Evolutionary conservation across 768 basidiomycete genomes (phyloP).

Genomic region (Suillus luteus): DNA sequence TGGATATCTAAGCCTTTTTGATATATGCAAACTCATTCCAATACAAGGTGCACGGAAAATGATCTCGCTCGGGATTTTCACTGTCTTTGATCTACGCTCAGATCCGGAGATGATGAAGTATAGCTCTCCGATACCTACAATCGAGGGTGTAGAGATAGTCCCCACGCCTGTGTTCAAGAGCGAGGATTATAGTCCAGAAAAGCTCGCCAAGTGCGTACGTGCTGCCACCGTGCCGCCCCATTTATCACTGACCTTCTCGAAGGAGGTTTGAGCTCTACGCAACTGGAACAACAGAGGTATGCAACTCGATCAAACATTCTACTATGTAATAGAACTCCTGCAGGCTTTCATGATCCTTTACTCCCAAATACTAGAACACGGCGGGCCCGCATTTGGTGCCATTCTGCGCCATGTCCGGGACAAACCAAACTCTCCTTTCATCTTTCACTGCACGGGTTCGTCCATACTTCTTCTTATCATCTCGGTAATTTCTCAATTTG

Average conservation of each 20-base stretch:
- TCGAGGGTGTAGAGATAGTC: slow-evolving; percentile 63
- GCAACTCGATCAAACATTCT: not conserved
- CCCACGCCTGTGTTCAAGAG: slow-evolving; percentile 65
- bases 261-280: slow-evolving; percentile 63
- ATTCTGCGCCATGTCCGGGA: slow-evolving; percentile 78
- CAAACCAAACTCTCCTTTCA: slow-evolving; percentile 58
- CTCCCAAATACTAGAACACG: slow-evolving; percentile 78
- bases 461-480: slow-evolving; percentile 4
- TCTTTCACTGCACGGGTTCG: slow-evolving; percentile 79
- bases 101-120: slow-evolving; percentile 80
- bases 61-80: slow-evolving; percentile 60
- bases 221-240: slow-evolving; percentile 16
- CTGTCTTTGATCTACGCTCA: slow-evolving; percentile 77
- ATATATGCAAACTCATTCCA: slow-evolving; percentile 3
- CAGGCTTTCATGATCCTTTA: slow-evolving; percentile 84
- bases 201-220: slow-evolving; percentile 79
- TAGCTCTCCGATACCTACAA: slow-evolving; percentile 59
- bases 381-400: slow-evolving; percentile 63
- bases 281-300: slow-evolving; percentile 76
- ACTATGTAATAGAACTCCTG: slow-evolving; percentile 8
- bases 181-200: slow-evolving; percentile 82
- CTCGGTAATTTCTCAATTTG: not conserved
- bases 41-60: slow-evolving; percentile 59
- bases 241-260: slow-evolving; percentile 17
- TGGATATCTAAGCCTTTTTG: slow-evolving; percentile 22